A percentile compares a stretch with the other conserved stretches of the same genome.
phyloP scores from a whole-genome alignment of 768 basidiomycete species.

The Agaricus blazei region DNA sequence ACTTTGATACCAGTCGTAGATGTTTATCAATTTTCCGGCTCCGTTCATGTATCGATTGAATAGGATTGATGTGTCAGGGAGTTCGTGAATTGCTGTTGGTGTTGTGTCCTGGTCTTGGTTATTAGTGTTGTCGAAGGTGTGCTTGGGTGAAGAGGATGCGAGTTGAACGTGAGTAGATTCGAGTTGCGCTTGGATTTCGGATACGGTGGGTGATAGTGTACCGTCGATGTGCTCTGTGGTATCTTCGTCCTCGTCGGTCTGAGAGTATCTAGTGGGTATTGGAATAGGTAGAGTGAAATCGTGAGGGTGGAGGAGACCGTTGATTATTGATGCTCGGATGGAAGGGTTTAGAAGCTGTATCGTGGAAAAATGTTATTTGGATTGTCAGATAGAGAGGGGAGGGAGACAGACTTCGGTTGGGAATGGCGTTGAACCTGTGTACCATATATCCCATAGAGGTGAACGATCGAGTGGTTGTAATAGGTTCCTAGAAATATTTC shows the following conservation, averaged over 20 bases:
- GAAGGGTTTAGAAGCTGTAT: constrained; percentile 66
- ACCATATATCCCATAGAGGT: constrained; percentile 69
- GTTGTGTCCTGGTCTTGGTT: background rate
- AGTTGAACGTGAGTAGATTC: background rate
- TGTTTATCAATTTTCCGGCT: constrained; percentile 70
- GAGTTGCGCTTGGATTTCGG: constrained; percentile 1
- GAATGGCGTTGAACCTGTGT: constrained; percentile 58
- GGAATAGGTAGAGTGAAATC: constrained; percentile 31
- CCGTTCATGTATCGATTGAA: constrained; percentile 75
- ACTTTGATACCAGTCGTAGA: constrained; percentile 85
- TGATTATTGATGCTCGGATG: constrained; percentile 51
- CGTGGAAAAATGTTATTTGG: background rate
- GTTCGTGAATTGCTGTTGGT: constrained; percentile 34
- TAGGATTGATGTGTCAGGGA: constrained; percentile 74
- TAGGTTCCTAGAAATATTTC: constrained; percentile 1
- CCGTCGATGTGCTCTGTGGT: background rate
- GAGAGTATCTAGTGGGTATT: background rate
- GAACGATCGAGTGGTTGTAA: constrained; percentile 43
- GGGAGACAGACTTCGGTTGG: constrained; percentile 53
- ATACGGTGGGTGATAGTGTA: constrained; percentile 6
- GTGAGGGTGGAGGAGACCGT: constrained; percentile 57
- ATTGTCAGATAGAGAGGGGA: background rate
- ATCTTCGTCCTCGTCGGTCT: background rate
- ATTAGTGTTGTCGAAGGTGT: too few relatives aligned
- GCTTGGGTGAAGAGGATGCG: background rate